These are phyloP conservation scores for Mycena albidolilacea DNA, from an alignment of 768 basidiomycete genomes.

Conservation along the genomic window DNA sequence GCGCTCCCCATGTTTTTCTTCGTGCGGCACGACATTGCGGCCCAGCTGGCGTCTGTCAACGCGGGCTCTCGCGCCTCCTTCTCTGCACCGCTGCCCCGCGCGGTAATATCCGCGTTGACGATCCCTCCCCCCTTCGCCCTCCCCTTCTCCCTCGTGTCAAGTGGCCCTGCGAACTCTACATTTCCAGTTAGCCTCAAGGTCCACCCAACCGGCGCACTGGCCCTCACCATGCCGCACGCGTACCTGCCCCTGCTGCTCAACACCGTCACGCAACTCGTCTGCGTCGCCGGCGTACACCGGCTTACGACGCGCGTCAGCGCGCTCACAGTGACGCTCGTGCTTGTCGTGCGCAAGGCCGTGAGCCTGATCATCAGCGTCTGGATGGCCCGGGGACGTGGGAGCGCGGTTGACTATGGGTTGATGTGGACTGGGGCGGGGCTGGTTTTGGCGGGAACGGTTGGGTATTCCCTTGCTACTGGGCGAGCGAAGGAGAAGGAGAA, in stretches of 20 bases:
- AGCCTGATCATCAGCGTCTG: slow-evolving; percentile 83
- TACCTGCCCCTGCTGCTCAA: slow-evolving; percentile 79
- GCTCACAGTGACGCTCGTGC: slow-evolving; percentile 83
- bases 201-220: slow-evolving; percentile 42
- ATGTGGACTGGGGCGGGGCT: slow-evolving; percentile 81
- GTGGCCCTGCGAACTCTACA: slow-evolving; percentile 28
- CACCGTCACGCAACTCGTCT: slow-evolving; percentile 87
- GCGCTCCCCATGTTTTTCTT: slow-evolving; percentile 84
- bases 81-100: slow-evolving; percentile 43
- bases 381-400: slow-evolving; percentile 42
- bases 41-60: slow-evolving; percentile 62
- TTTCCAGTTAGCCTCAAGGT: slow-evolving; percentile 39
- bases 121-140: slow-evolving; percentile 36
- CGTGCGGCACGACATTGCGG: slow-evolving; percentile 65
- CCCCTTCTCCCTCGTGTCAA: slow-evolving; percentile 39
- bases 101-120: slow-evolving; percentile 14
- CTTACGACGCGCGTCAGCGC: slow-evolving; percentile 84
- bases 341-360: slow-evolving; percentile 86
- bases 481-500: slow-evolving; percentile 45
- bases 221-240: slow-evolving; percentile 69
- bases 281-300: slow-evolving; percentile 89
- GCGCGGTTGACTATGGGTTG: slow-evolving; percentile 56
- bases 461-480: slow-evolving; percentile 67
- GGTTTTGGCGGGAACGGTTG: slow-evolving; percentile 80
- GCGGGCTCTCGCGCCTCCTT: slow-evolving; percentile 53